Percentiles rank a stretch among this genome's conserved stretches.
These are phyloP conservation scores for Suillus lakei DNA, from an alignment of 768 basidiomycete species.

Conservation along the genomic window DNA sequence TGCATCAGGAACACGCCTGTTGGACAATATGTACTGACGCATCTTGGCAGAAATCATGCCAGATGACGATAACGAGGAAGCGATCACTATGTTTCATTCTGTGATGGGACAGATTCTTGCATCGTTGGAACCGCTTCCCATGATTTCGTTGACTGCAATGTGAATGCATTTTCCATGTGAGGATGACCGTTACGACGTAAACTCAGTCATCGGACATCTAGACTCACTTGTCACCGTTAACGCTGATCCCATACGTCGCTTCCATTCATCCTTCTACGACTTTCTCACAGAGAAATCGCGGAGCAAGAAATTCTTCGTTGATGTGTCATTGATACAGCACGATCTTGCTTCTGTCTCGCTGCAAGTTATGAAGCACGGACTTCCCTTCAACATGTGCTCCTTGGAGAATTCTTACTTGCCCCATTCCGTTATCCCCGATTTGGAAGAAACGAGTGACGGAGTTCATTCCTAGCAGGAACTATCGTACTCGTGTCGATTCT, in stretches of 20 bases:
- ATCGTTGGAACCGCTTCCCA: constrained; percentile 11
- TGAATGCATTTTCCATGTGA: neutral
- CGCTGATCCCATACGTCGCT: constrained; percentile 9
- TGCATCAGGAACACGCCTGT: neutral
- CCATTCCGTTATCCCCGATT: constrained; percentile 5
- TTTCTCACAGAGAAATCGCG: constrained; percentile 22
- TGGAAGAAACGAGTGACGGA: constrained; percentile 16
- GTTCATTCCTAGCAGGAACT: constrained; percentile 22
- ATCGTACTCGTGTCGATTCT: constrained; percentile 29
- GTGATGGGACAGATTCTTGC: constrained; percentile 10
- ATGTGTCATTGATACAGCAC: constrained; percentile 15
- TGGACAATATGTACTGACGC: constrained; percentile 9
- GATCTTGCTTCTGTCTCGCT: constrained; percentile 23
- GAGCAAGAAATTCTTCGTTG: constrained; percentile 17
- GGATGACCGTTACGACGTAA: constrained; percentile 1
- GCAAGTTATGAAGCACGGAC: constrained; percentile 7
- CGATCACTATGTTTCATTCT: constrained; percentile 9
- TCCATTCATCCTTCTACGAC: constrained; percentile 34
- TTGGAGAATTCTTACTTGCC: constrained; percentile 11
- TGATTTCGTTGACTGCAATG: constrained; percentile 1
- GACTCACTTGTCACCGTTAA: constrained; percentile 15
- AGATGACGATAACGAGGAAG: neutral
- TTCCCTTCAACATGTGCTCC: constrained; percentile 18
- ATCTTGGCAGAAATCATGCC: constrained; percentile 12
- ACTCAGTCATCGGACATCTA: constrained; percentile 8